phyloP scores from a whole-genome alignment of 1,284 basidiomycete genomes.

The Apiotrichum sp. region DNA sequence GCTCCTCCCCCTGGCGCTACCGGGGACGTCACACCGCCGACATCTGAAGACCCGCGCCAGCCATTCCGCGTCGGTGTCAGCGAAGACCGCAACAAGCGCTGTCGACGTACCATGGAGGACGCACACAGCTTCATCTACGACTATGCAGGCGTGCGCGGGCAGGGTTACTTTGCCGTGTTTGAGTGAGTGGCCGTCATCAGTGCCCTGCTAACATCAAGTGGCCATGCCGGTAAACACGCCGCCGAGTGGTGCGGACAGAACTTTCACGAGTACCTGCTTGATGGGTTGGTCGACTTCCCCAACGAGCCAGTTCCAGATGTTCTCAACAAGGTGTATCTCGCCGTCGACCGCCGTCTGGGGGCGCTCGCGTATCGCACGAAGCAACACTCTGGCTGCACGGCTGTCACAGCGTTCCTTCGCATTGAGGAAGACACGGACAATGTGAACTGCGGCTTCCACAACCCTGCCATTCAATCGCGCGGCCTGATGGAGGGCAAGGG shows the following conservation, averaged over 20 bases:
- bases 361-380: slow-evolving; percentile 77
- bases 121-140: slow-evolving; percentile 93
- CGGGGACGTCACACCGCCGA: not conserved
- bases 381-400: slow-evolving; percentile 95
- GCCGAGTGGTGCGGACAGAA: slow-evolving; percentile 98
- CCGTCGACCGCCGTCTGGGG: slow-evolving; percentile 76
- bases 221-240: slow-evolving; percentile 96
- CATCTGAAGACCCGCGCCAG: not conserved
- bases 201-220: slow-evolving; percentile 42
- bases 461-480: slow-evolving; percentile 32
- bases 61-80: slow-evolving; percentile 71
- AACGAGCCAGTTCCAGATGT: slow-evolving; percentile 69
- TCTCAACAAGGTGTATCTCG: slow-evolving; percentile 88
- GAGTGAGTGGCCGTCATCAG: slow-evolving; percentile 51
- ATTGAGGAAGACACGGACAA: slow-evolving; percentile 54
- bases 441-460: slow-evolving; percentile 31
- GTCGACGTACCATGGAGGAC: slow-evolving; percentile 94
- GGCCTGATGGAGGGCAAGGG: slow-evolving; percentile 43
- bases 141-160: slow-evolving; percentile 81
- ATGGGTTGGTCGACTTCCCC: slow-evolving; percentile 41
- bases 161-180: slow-evolving; percentile 97
- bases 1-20: not conserved
- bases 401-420: slow-evolving; percentile 94
- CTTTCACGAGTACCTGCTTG: slow-evolving; percentile 67
- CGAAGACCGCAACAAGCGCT: slow-evolving; percentile 76